Percentiles rank a stretch among this genome's conserved stretches.
These are phyloP conservation scores for Trichoderma asperelloides DNA, from an alignment of 495 filamentous ascomycete species.

Conservation along the genomic window DNA sequence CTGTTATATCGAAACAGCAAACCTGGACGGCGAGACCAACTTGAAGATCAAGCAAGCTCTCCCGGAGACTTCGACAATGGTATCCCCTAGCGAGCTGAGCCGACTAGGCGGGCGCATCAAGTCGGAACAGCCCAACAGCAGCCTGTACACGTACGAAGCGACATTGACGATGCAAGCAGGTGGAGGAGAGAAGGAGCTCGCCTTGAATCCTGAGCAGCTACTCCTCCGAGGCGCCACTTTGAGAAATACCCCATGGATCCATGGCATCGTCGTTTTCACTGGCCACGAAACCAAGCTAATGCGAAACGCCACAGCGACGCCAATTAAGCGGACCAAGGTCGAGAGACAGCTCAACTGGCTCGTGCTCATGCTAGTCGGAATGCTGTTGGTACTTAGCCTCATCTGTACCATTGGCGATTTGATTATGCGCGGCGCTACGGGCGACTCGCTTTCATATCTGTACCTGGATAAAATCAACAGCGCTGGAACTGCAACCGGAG, in stretches of 20 bases:
- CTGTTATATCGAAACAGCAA: slow-evolving; percentile 98
- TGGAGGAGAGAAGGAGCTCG: slow-evolving; percentile 90
- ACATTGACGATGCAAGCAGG: slow-evolving; percentile 88
- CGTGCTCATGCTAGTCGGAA: slow-evolving; percentile 78
- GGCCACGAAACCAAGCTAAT: slow-evolving; percentile 99
- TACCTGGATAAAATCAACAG: slow-evolving; percentile 41
- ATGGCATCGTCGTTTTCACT: slow-evolving; percentile 94
- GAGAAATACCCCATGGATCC: slow-evolving; percentile 95
- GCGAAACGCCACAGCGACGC: slow-evolving; percentile 94
- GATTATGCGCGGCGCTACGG: slow-evolving; percentile 56
- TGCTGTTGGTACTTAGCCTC: slow-evolving; percentile 75
- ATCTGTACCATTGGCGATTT: slow-evolving; percentile 89
- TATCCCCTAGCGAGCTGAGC: slow-evolving; percentile 79
- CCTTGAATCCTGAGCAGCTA: slow-evolving; percentile 59
- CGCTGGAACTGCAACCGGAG: slow-evolving; percentile 50
- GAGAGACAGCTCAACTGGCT: slow-evolving; percentile 88
- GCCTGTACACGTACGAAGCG: slow-evolving; percentile 96
- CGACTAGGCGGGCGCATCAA: slow-evolving; percentile 76
- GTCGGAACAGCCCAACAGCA: slow-evolving; percentile 98
- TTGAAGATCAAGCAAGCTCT: slow-evolving; percentile 98
- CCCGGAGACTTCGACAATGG: slow-evolving; percentile 82
- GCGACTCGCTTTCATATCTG: slow-evolving; percentile 59
- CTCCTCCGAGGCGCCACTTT: slow-evolving; percentile 88
- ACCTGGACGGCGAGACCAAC: slow-evolving; percentile 97
- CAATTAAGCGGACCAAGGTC: slow-evolving; percentile 94